Percentiles rank a stretch among this genome's conserved stretches.
Evolutionary conservation across 2,329 filamentous ascomycete species (phyloP).

Genomic region (Aspergillus ibericus): DNA sequence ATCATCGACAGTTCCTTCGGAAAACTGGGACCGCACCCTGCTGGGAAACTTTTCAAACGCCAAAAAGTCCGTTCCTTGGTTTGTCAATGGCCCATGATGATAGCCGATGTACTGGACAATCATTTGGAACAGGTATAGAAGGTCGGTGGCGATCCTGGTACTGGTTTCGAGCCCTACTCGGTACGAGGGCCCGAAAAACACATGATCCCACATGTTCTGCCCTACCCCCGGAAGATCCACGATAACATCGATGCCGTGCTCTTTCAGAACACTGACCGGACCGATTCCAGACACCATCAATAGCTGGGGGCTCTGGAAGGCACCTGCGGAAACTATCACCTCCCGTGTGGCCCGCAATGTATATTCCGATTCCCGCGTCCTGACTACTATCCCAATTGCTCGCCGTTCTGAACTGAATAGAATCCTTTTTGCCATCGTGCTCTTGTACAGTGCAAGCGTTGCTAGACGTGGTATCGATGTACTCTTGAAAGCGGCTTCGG

Average conservation of each 20-base stretch:
- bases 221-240: slow-evolving; percentile 36
- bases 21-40: slow-evolving; percentile 19
- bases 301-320: slow-evolving; percentile 56
- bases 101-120: slow-evolving; percentile 17
- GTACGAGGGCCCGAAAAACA: slow-evolving; percentile 32
- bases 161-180: slow-evolving; percentile 28
- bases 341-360: slow-evolving; percentile 52
- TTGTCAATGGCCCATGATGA: slow-evolving; percentile 28
- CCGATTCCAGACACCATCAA: slow-evolving; percentile 55
- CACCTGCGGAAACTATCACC: slow-evolving; percentile 52
- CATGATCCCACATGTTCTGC: slow-evolving; percentile 39
- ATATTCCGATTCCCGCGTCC: slow-evolving; percentile 40
- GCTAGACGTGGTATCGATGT: not conserved
- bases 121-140: slow-evolving; percentile 17
- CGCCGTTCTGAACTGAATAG: slow-evolving; percentile 51
- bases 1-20: slow-evolving; percentile 16
- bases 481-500: slow-evolving; percentile 41
- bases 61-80: slow-evolving; percentile 29
- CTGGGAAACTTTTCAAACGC: slow-evolving; percentile 36
- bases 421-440: slow-evolving; percentile 49
- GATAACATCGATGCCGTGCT: slow-evolving; percentile 28
- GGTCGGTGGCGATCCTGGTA: slow-evolving; percentile 18
- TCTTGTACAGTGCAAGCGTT: slow-evolving; percentile 44
- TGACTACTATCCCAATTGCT: slow-evolving; percentile 50
- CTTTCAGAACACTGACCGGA: slow-evolving; percentile 29